Base-by-base conservation (phyloP, 257 asterid genomes). In the Nicotiana tabacum region DNA sequence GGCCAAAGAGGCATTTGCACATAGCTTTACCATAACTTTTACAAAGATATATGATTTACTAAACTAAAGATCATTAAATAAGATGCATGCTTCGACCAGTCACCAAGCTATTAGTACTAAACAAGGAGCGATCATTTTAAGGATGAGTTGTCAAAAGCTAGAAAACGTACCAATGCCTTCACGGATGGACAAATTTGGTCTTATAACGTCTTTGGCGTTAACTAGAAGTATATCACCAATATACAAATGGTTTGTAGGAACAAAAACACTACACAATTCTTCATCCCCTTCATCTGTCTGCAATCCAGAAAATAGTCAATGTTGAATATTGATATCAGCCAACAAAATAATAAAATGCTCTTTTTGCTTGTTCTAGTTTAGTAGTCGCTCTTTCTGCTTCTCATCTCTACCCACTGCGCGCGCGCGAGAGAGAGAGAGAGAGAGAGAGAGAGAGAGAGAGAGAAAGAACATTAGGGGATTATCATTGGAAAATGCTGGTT, bases 231-330 rank as follows among this genome's bases (percentile, higher is more conserved):
- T 83, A 82, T 94, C 98, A 74, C 98, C 98, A 83, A 94, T 89
- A 69, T 94, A 94, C 85, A 94, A 87, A 87, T 94, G 98, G 81
- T 94, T 94, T 79, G 98, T 94, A 48, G 98, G 98, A 77, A 94
- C 97, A 85, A 92, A 94, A 68, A 94, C 97, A 78, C 97, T 94
- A 83, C 94, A 94, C 83, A 94, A 85, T 81, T 94, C 97, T 89
- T 94, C 98, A 88, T 94, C 98, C 74, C 98, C 97, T 30, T 91
- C 91, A 79, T 94, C 97, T 81, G 85, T 92, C 97, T 92, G 95
- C 27, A 58, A 86, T 78, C 66, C 85, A 83, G 76, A 85, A 76
- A 17, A 51, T 24, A 1, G 80, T 76, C 46, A 10, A 27, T 51
- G 64, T 32, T 32, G 48, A 67, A 33, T 27, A 76, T 6, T 27